phyloP scores from a whole-genome alignment of 139 green algal species.

The Chlamydomonas sphaeroides region DNA sequence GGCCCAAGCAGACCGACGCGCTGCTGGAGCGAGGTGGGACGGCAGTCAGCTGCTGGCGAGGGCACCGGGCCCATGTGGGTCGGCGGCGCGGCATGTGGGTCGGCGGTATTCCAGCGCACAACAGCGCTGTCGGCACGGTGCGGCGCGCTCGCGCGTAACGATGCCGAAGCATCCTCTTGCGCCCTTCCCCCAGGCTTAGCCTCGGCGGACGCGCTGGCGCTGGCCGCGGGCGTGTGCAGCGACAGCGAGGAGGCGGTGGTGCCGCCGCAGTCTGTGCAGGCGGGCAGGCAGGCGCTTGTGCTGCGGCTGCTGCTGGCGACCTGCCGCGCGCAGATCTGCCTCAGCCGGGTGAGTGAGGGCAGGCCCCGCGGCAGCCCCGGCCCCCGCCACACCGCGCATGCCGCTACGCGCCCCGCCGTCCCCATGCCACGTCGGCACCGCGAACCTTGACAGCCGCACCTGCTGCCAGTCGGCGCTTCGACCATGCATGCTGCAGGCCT shows the following conservation, averaged over 20 bases:
- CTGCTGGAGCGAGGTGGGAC: not conserved
- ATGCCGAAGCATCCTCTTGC: no score
- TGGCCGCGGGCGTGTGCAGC: not conserved
- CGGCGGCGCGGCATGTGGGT: no score
- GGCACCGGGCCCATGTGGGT: no score
- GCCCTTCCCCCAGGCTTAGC: not conserved
- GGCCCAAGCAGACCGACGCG: not conserved
- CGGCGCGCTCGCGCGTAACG: no score
- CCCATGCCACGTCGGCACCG: not conserved
- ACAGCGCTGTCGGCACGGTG: no score
- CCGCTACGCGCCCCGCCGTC: no score
- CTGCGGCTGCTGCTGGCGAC: slow-evolving; percentile 34
- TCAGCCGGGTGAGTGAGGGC: not conserved
- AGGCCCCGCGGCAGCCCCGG: no score
- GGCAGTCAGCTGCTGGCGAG: not conserved
- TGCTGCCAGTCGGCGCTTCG: no score
- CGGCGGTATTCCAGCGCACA: no score
- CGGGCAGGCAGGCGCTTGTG: not conserved
- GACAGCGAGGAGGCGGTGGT: slow-evolving; percentile 18
- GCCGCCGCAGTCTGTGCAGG: not conserved
- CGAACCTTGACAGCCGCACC: no score
- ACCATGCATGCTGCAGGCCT: no score
- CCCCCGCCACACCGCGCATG: no score
- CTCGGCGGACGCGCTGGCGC: not conserved
- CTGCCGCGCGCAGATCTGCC: not conserved